These are phyloP conservation scores for Candida methanosorbosa DNA, from an alignment of 805 yeast species.

Conservation along the genomic window DNA sequence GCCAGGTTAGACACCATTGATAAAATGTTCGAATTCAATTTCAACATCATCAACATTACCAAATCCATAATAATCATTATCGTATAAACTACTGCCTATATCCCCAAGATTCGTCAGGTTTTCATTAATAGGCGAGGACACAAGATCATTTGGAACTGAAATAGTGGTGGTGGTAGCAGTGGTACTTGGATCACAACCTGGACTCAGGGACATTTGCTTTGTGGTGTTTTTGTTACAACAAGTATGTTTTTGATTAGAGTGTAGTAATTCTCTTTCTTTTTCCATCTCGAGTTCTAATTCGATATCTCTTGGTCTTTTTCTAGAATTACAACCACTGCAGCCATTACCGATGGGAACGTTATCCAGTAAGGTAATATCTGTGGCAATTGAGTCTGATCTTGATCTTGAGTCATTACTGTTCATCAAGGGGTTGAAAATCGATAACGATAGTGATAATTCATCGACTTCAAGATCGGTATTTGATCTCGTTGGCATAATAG, in stretches of 20 bases:
- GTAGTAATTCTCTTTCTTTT: background rate
- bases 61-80: constrained; percentile 1
- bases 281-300: background rate
- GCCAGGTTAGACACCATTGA: constrained; percentile 12
- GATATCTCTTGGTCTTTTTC: constrained; percentile 1
- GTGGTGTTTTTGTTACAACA: background rate
- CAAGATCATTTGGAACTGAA: too few relatives aligned
- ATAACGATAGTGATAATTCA: background rate
- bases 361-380: background rate
- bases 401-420: background rate
- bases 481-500: too few relatives aligned
- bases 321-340: too few relatives aligned
- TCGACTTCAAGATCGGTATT: too few relatives aligned
- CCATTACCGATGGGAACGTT: too few relatives aligned
- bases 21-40: constrained; percentile 20
- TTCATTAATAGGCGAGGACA: background rate
- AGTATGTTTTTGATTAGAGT: too few relatives aligned
- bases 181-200: background rate
- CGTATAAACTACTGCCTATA: background rate
- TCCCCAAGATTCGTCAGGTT: background rate
- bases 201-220: background rate
- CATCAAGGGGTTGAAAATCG: background rate
- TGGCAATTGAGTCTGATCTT: background rate
- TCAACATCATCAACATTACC: constrained; percentile 11
- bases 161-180: background rate